Conservation (phyloP, 192 early-diverging fungal species). For the Podila epicladia region DNA sequence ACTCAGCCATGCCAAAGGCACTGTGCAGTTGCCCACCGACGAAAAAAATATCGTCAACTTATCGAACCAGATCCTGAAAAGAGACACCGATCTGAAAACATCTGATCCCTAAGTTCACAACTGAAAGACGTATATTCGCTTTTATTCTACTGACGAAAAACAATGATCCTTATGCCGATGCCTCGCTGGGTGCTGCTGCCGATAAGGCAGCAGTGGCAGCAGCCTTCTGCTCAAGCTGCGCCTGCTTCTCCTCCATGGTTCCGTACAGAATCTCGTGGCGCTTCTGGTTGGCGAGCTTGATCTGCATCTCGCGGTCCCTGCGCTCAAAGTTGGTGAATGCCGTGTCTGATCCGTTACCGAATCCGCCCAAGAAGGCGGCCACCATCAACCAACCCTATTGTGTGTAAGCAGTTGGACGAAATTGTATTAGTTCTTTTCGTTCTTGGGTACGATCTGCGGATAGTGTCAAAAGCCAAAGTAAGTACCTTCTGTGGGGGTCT, state of each 20-base stretch:
- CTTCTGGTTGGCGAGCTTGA: conserved; percentile 28
- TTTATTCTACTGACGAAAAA: not conserved
- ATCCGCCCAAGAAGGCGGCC: conserved; percentile 37
- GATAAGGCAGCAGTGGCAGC: not conserved
- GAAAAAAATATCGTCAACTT: too few relatives aligned
- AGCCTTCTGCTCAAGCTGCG: not conserved
- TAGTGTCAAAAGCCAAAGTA: not conserved
- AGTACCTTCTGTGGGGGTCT: conserved; percentile 39
- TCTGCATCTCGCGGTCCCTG: conserved; percentile 36
- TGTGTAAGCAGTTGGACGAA: not conserved
- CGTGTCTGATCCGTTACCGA: conserved; percentile 44
- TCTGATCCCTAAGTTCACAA: too few relatives aligned
- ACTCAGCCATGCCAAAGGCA: too few relatives aligned
- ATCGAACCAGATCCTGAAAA: too few relatives aligned
- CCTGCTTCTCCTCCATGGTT: conserved; percentile 13
- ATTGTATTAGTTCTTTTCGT: too few relatives aligned
- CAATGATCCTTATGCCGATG: not conserved
- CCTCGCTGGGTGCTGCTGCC: not conserved
- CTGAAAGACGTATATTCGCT: too few relatives aligned
- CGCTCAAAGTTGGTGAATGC: conserved; percentile 49
- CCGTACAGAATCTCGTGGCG: conserved; percentile 40
- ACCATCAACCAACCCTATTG: conserved; percentile 43
- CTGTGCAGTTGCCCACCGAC: too few relatives aligned
- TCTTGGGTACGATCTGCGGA: not conserved
- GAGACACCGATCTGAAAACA: too few relatives aligned